phyloP scores from a whole-genome alignment of 768 basidiomycete species.

The Rhodotorula sphaerocarpa region DNA sequence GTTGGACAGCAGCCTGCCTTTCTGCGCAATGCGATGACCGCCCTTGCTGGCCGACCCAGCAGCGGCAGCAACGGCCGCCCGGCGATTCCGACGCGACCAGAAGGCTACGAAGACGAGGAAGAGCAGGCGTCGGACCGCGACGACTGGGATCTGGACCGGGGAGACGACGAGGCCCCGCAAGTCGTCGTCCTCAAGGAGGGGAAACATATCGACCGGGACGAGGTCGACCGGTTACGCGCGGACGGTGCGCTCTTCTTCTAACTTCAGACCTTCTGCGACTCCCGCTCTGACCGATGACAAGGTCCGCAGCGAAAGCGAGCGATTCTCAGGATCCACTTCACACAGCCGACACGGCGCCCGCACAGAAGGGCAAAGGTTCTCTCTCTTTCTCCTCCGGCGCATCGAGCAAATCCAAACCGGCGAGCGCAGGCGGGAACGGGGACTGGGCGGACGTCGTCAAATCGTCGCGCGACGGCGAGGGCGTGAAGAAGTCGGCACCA shows the following conservation, averaged over 20 bases:
- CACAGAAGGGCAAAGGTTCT: conserved; percentile 5
- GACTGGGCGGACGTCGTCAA: conserved; percentile 27
- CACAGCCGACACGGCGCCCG: neutral
- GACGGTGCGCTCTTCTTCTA: conserved; percentile 3
- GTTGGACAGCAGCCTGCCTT: conserved; percentile 25
- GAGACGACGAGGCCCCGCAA: neutral
- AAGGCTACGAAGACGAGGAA: neutral
- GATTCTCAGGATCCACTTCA: neutral
- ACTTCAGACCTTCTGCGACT: too few relatives aligned
- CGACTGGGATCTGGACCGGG: neutral
- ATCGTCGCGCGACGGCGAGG: conserved; percentile 14
- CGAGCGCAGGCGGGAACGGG: conserved; percentile 4
- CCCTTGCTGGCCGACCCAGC: conserved; percentile 4
- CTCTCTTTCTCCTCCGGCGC: conserved; percentile 28
- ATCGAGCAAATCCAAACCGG: neutral
- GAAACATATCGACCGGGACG: conserved; percentile 21
- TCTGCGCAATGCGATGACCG: conserved; percentile 22
- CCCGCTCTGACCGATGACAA: too few relatives aligned
- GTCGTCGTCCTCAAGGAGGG: conserved; percentile 19
- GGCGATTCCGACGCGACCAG: conserved; percentile 17
- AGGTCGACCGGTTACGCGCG: conserved; percentile 24
- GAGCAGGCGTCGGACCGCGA: neutral
- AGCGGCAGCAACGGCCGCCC: conserved; percentile 11
- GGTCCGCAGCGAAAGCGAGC: conserved; percentile 8
- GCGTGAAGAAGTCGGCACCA: neutral